phyloP scores from a whole-genome alignment of 192 early-diverging fungal species.

The Podila verticillata region DNA sequence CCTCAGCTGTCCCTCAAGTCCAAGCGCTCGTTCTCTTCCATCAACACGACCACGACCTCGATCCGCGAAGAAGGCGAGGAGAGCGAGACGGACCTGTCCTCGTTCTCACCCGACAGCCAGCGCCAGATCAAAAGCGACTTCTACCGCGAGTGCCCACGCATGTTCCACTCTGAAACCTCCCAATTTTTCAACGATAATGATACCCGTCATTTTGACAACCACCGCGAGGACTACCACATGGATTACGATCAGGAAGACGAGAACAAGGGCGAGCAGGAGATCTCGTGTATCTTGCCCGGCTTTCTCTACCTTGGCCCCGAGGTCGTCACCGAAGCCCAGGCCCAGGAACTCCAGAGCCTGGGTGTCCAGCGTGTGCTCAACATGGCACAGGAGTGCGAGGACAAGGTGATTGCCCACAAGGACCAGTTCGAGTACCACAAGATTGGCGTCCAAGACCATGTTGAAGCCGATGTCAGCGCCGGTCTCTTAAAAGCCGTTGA shows the following conservation, averaged over 20 bases:
- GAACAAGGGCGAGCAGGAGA: slow-evolving; percentile 44
- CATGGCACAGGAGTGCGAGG: slow-evolving; percentile 79
- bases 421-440: slow-evolving; percentile 55
- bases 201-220: neutral
- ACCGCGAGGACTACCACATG: neutral
- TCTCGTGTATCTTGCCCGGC: slow-evolving; percentile 65
- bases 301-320: slow-evolving; percentile 76
- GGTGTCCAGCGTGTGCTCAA: slow-evolving; percentile 77
- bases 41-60: neutral
- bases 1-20: slow-evolving; percentile 1
- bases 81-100: slow-evolving; percentile 4
- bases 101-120: neutral
- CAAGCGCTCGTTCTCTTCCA: slow-evolving; percentile 4
- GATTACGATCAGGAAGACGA: slow-evolving; percentile 9
- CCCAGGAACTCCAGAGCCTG: slow-evolving; percentile 58
- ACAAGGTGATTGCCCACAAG: slow-evolving; percentile 50
- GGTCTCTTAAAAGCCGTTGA: slow-evolving; percentile 69
- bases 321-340: slow-evolving; percentile 65
- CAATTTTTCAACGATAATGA: neutral
- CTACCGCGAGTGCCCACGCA: slow-evolving; percentile 1
- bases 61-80: slow-evolving; percentile 41
- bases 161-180: neutral
- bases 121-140: neutral
- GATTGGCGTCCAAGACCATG: slow-evolving; percentile 67
- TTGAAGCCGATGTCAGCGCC: slow-evolving; percentile 71